phyloP scores from a whole-genome alignment of 176 grass and related monocot species.

The Carex cristatella region DNA sequence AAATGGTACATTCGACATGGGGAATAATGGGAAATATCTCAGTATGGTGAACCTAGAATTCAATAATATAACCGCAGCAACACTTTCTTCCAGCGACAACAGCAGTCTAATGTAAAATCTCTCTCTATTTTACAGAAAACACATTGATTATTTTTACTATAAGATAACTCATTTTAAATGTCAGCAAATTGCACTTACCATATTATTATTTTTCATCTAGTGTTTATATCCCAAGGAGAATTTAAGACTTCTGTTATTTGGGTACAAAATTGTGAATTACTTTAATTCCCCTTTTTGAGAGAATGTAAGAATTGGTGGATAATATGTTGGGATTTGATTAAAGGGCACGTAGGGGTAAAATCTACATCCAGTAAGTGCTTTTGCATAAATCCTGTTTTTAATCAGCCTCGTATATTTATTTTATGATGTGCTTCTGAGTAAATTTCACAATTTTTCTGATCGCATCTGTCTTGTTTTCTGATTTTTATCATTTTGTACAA shows the following conservation, averaged over 20 bases:
- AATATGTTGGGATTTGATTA: no score
- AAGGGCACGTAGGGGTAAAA: not conserved
- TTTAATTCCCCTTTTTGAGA: not conserved
- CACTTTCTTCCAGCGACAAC: constrained; percentile 19
- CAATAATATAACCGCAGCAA: constrained; percentile 41
- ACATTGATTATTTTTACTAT: not conserved
- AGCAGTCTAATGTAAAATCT: constrained; percentile 31
- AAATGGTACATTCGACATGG: constrained; percentile 68
- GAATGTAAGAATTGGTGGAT: no score
- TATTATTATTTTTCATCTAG: not conserved
- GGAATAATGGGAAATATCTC: constrained; percentile 28
- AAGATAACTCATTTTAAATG: not conserved
- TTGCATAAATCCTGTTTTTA: not conserved
- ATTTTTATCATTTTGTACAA: not conserved
- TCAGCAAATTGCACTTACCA: not conserved
- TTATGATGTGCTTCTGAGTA: not conserved
- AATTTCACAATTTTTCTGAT: not conserved
- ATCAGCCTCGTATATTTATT: not conserved
- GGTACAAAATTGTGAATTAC: not conserved
- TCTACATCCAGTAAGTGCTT: not conserved
- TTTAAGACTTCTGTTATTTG: not conserved
- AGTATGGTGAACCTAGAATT: constrained; percentile 36
- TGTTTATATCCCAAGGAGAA: not conserved
- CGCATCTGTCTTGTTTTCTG: not conserved
- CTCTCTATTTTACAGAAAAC: constrained; percentile 11